phyloP scores from a whole-genome alignment of 1,284 basidiomycete genomes.

The Marasmius tenuissimus region DNA sequence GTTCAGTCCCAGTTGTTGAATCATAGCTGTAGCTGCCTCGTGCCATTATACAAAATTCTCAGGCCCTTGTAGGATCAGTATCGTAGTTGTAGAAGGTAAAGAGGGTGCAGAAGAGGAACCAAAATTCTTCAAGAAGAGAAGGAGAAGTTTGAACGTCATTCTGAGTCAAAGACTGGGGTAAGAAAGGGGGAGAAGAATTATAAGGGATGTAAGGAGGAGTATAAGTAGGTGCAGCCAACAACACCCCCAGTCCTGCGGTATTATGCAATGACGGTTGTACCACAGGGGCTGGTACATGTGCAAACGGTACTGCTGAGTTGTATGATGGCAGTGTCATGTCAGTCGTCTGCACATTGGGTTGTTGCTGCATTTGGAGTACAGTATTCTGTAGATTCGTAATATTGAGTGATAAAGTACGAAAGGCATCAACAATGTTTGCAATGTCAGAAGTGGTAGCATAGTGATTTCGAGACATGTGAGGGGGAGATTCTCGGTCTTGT shows the following conservation, averaged over 20 bases:
- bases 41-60: background rate
- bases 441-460: background rate
- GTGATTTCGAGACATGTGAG: too few relatives aligned
- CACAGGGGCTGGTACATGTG: too few relatives aligned
- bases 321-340: too few relatives aligned
- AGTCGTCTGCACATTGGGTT: too few relatives aligned
- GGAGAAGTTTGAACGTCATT: background rate
- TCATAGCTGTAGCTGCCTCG: background rate
- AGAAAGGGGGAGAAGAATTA: too few relatives aligned
- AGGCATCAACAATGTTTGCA: background rate
- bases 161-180: background rate
- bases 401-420: background rate
- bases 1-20: background rate
- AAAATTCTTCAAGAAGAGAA: background rate
- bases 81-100: background rate
- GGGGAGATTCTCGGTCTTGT: background rate
- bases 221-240: too few relatives aligned
- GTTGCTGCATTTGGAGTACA: too few relatives aligned
- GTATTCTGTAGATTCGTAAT: too few relatives aligned
- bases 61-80: background rate
- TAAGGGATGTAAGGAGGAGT: too few relatives aligned
- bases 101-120: background rate
- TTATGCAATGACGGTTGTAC: too few relatives aligned
- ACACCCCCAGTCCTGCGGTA: too few relatives aligned
- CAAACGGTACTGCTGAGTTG: too few relatives aligned